Evolutionary conservation across 257 asterid species (phyloP), one percentile per base, ranked within the genome.

Genomic region (Ophiorrhiza pumila): DNA sequence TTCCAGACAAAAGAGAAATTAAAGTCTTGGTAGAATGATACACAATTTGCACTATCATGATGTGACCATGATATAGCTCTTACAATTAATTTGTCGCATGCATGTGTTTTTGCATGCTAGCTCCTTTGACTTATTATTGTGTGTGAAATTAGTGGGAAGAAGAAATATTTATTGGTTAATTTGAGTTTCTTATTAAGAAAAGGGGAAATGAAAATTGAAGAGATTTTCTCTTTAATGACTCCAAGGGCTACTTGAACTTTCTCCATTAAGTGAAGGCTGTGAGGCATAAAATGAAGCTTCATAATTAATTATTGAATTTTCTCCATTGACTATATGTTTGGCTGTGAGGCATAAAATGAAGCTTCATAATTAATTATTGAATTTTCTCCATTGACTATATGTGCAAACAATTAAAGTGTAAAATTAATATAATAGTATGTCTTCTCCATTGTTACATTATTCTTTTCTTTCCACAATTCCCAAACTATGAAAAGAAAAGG

Each of bases 11-110:
- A 31, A n/a, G 68, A 7, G 57, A 65, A 14, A 49, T 11, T 29
- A 74, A 65, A 74, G 60, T 74, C 46, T 29, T 42, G 60, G 50
- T 39, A 49, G 20, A 46, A 61, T 72, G n/a, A 65, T 32, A 15
- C n/a, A n/a, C 34, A 65, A 15, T 31, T 47, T 47, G 37, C 58
- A 74, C 45, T 37, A 8, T n/a, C n/a, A n/a, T 35, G 35, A 22
- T 53, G 49, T 61, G 69, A 49, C n/a, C n/a, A n/a, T n/a, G n/a
- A n/a, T n/a, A n/a, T n/a, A n/a, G n/a, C n/a, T n/a, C n/a, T n/a
- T n/a, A n/a, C n/a, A n/a, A n/a, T n/a, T n/a, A n/a, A n/a, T n/a
- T n/a, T n/a, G n/a, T 37, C 25, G 14, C 60, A 53, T 55, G n/a
- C 65, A 55, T 69, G 31, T 6, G 2, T 50, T 50, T 9, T 50